A percentile compares a stretch with the other conserved stretches of the same genome.
Evolutionary conservation across 495 filamentous ascomycete genomes (phyloP).

Genomic region (Talaromyces thailandensis): DNA sequence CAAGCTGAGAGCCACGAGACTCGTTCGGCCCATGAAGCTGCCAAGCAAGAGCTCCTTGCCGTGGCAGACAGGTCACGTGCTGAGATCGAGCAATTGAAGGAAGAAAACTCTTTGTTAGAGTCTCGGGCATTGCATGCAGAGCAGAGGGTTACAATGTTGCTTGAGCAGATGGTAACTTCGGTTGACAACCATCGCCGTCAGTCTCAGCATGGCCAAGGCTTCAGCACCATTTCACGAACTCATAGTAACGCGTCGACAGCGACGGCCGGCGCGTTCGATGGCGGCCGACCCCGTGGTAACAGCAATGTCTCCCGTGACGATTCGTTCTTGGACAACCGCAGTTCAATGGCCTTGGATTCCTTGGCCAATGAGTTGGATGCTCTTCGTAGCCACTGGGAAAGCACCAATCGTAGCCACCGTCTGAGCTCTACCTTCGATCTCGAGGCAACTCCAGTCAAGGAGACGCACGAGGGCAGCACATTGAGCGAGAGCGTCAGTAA

Average conservation of each 20-base stretch:
- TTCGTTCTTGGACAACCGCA: conserved; percentile 57
- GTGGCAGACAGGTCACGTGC: conserved; percentile 46
- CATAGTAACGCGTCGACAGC: conserved; percentile 39
- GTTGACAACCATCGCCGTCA: conserved; percentile 92
- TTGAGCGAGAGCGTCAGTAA: conserved; percentile 64
- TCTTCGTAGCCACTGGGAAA: conserved; percentile 86
- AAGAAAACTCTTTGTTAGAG: conserved; percentile 73
- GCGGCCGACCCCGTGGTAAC: conserved; percentile 29
- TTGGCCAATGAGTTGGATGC: conserved; percentile 86
- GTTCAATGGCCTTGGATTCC: conserved; percentile 80
- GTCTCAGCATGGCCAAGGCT: conserved; percentile 41
- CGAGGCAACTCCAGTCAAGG: conserved; percentile 54
- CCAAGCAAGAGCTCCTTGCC: conserved; percentile 47
- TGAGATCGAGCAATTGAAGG: conserved; percentile 73
- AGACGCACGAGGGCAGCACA: conserved; percentile 32
- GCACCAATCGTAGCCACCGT: conserved; percentile 84
- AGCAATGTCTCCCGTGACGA: conserved; percentile 48
- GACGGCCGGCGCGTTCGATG: conserved; percentile 18
- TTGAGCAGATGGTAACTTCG: conserved; percentile 87
- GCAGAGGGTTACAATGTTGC: conserved; percentile 79
- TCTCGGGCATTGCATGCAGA: conserved; percentile 81
- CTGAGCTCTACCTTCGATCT: conserved; percentile 81
- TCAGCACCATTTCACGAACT: conserved; percentile 33
- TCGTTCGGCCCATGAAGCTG: conserved; percentile 44
- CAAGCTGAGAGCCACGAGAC: conserved; percentile 61